phyloP scores from a whole-genome alignment of 805 yeast species.

The Candida parachauliodes region DNA sequence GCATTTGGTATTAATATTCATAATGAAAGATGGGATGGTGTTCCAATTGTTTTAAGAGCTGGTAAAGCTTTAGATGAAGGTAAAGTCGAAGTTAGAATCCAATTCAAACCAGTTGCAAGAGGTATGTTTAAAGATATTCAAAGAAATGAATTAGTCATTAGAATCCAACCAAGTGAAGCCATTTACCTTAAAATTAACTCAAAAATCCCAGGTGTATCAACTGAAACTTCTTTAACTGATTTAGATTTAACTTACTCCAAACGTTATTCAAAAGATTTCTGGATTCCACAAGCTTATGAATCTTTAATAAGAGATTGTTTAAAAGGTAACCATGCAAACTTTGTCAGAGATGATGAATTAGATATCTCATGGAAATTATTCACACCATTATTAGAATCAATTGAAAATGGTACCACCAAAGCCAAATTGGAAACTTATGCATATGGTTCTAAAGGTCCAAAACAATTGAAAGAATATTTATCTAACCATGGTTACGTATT shows the following conservation, averaged over 20 bases:
- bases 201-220: slow-evolving; percentile 88
- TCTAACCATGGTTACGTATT: slow-evolving; percentile 69
- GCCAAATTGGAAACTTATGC: slow-evolving; percentile 70
- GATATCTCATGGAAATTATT: slow-evolving; percentile 90
- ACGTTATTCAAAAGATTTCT: slow-evolving; percentile 75
- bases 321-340: slow-evolving; percentile 92
- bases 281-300: slow-evolving; percentile 98
- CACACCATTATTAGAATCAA: slow-evolving; percentile 80
- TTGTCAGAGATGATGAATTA: slow-evolving; percentile 96
- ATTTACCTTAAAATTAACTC: slow-evolving; percentile 90
- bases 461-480: slow-evolving; percentile 57
- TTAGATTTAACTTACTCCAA: slow-evolving; percentile 81
- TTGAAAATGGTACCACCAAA: slow-evolving; percentile 62
- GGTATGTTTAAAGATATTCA: slow-evolving; percentile 80
- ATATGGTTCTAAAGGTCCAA: slow-evolving; percentile 92
- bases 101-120: slow-evolving; percentile 79
- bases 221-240: slow-evolving; percentile 79
- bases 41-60: slow-evolving; percentile 91
- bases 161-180: slow-evolving; percentile 94
- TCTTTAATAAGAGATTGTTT: slow-evolving; percentile 87
- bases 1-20: slow-evolving; percentile 74
- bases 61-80: slow-evolving; percentile 96
- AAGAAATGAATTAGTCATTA: slow-evolving; percentile 88
- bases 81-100: slow-evolving; percentile 92
- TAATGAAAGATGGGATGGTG: slow-evolving; percentile 98